Evolutionary conservation across 192 early-diverging fungal species (phyloP).

Genomic region (Lobosporangium transversale): DNA sequence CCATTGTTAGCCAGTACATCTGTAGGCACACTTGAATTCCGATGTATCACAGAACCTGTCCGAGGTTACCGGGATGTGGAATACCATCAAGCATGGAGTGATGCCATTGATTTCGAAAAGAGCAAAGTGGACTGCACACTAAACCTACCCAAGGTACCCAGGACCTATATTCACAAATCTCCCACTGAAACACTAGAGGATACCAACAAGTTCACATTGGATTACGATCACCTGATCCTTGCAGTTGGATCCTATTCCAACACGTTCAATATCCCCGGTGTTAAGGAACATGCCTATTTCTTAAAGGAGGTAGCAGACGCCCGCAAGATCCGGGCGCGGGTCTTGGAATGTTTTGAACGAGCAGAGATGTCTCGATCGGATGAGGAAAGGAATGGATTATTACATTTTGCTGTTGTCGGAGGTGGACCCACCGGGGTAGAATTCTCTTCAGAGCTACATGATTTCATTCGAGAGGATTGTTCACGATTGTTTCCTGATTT

Average conservation of each 20-base stretch:
- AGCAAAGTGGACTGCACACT: conserved; percentile 33
- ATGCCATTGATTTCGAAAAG: conserved; percentile 52
- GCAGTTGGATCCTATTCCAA: conserved; percentile 83
- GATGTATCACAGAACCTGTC: conserved; percentile 88
- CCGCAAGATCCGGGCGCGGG: conserved; percentile 78
- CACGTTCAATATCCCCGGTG: conserved; percentile 88
- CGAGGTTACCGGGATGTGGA: conserved; percentile 65
- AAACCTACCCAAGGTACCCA: conserved; percentile 26
- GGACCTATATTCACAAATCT: conserved; percentile 2
- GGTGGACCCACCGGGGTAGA: conserved; percentile 82
- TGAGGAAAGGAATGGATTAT: conserved; percentile 67
- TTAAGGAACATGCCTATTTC: conserved; percentile 84
- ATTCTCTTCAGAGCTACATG: conserved; percentile 57
- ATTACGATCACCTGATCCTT: conserved; percentile 87
- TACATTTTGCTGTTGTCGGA: conserved; percentile 90
- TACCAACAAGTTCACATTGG: conserved; percentile 59
- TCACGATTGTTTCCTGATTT: conserved; percentile 77
- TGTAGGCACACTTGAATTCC: conserved; percentile 88
- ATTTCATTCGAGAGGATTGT: conserved; percentile 87
- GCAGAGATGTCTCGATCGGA: conserved; percentile 75
- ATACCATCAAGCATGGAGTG: conserved; percentile 74
- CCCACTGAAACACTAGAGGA: conserved; percentile 48
- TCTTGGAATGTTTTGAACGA: conserved; percentile 83
- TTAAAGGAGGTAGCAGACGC: conserved; percentile 90
- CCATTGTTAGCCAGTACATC: conserved; percentile 87